A percentile compares a stretch with the other conserved stretches of the same genome.
Evolutionary conservation across 331 rosid genomes (phyloP).

Genomic region (Saraca asoca): DNA sequence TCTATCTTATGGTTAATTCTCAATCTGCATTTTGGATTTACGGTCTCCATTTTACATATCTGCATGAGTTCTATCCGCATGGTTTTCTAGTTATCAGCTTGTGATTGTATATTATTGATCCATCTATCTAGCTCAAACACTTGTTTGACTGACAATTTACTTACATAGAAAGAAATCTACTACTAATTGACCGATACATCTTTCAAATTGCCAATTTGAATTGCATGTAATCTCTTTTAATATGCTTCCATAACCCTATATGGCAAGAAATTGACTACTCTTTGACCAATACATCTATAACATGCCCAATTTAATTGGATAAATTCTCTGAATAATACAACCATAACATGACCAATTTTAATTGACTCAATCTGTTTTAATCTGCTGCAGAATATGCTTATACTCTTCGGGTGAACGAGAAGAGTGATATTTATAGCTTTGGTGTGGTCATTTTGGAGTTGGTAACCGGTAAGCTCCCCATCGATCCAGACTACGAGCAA

Average conservation of each 20-base stretch:
- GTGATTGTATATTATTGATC: too few species aligned
- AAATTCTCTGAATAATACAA: not conserved
- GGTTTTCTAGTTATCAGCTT: too few species aligned
- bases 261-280: not conserved
- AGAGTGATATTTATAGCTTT: constrained; percentile 81
- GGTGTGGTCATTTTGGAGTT: constrained; percentile 80
- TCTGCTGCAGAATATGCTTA: constrained; percentile 70
- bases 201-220: too few species aligned
- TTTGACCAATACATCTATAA: not conserved
- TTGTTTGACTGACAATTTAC: too few species aligned
- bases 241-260: too few species aligned
- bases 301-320: too few species aligned
- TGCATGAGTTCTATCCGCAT: too few species aligned
- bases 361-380: constrained; percentile 9
- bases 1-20: not conserved
- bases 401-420: constrained; percentile 76
- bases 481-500: constrained; percentile 62
- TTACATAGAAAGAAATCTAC: too few species aligned
- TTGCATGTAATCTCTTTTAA: too few species aligned
- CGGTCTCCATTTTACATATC: too few species aligned
- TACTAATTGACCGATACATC: too few species aligned
- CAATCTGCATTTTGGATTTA: constrained; percentile 1
- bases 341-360: not conserved
- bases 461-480: constrained; percentile 66
- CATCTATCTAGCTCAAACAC: too few species aligned